Evolutionary conservation across 2,329 filamentous ascomycete species (phyloP).

Genomic region (Trichoderma guizhouense): DNA sequence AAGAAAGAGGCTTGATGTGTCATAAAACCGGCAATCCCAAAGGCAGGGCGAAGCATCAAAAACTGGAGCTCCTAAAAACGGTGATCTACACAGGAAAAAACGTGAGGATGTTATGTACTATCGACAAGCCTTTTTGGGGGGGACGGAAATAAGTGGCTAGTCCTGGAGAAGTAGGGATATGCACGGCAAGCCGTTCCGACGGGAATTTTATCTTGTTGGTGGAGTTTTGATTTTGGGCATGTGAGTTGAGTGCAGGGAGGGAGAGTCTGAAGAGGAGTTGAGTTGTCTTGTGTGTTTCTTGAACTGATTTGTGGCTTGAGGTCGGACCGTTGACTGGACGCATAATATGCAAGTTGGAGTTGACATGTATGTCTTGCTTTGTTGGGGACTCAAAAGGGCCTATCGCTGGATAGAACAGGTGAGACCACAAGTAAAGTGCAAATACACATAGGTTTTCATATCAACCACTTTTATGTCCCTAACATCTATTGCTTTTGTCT

Average conservation of each 20-base stretch:
- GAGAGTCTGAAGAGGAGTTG: background rate
- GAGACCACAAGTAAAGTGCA: background rate
- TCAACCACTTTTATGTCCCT: too few species aligned
- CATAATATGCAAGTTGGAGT: background rate
- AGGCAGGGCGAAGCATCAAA: background rate
- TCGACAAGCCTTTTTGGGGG: background rate
- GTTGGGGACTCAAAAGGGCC: background rate
- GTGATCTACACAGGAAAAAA: background rate
- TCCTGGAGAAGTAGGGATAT: background rate
- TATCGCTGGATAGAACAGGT: background rate
- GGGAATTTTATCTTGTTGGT: background rate
- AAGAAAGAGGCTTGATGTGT: background rate
- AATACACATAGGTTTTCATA: background rate
- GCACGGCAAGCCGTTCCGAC: constrained; percentile 2
- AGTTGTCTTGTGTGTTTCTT: background rate
- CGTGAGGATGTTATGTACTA: background rate
- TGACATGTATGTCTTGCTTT: background rate
- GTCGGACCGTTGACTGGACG: background rate
- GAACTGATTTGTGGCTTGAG: background rate
- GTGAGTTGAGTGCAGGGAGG: background rate
- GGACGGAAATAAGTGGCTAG: background rate
- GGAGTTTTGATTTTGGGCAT: background rate
- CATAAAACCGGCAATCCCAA: background rate
- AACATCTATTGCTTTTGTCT: too few species aligned
- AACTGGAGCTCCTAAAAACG: background rate